A percentile compares a stretch with the other conserved stretches of the same genome.
Conservation (phyloP, 306 rosid species). For the Comarum palustre region DNA sequence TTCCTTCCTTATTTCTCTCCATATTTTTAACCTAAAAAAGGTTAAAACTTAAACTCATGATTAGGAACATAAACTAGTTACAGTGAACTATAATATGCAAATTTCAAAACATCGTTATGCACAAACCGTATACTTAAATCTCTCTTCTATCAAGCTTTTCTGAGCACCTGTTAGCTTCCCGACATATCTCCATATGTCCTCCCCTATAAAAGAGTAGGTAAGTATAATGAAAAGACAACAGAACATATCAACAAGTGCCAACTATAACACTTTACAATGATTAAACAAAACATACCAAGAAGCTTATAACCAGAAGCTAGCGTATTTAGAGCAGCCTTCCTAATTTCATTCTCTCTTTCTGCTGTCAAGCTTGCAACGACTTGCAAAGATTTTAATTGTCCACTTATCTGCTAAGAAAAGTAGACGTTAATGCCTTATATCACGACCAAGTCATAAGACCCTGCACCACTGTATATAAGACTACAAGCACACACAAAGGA, state of each 20-base stretch:
- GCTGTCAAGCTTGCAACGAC: slow-evolving; percentile 93
- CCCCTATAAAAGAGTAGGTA: slow-evolving; percentile 46
- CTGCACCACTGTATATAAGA: neutral
- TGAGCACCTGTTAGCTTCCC: slow-evolving; percentile 98
- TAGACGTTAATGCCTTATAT: slow-evolving; percentile 17
- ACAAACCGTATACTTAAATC: slow-evolving; percentile 94
- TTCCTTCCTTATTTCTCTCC: slow-evolving; percentile 98
- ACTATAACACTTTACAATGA: neutral
- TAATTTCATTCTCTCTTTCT: slow-evolving; percentile 89
- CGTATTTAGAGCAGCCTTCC: slow-evolving; percentile 95
- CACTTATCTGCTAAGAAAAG: slow-evolving; percentile 60
- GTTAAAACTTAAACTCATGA: slow-evolving; percentile 6
- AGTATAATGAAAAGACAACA: slow-evolving; percentile 13
- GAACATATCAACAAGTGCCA: neutral
- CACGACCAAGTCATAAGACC: neutral
- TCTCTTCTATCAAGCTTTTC: slow-evolving; percentile 94
- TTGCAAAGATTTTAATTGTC: slow-evolving; percentile 90
- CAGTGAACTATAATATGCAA: neutral
- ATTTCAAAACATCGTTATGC: slow-evolving; percentile 7
- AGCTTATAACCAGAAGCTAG: slow-evolving; percentile 96
- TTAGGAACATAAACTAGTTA: slow-evolving; percentile 13
- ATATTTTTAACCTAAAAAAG: slow-evolving; percentile 74
- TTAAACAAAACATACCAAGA: slow-evolving; percentile 64
- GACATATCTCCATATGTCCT: slow-evolving; percentile 95
- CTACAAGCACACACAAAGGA: neutral